Evolutionary conservation across 164 flowering plant genomes (phyloP).

Genomic region (Houttuynia cordata): DNA sequence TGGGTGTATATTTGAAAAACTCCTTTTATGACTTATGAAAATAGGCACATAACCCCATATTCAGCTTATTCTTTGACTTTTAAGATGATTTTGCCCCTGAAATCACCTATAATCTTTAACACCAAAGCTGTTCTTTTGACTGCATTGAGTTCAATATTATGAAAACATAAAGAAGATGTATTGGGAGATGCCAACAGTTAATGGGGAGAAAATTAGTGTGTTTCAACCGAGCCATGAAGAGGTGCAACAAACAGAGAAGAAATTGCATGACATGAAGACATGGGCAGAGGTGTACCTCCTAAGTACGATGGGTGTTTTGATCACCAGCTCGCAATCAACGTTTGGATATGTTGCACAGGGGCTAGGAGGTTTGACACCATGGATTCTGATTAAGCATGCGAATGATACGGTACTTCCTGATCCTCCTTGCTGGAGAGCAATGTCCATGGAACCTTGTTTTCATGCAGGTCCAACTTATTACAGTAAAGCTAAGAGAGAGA

Average conservation of each 20-base stretch:
- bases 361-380: slow-evolving; percentile 68
- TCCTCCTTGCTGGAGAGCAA: slow-evolving; percentile 66
- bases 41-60: too few species aligned
- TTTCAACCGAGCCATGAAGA: slow-evolving; percentile 78
- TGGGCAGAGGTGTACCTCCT: slow-evolving; percentile 77
- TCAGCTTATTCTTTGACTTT: too few species aligned
- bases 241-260: slow-evolving; percentile 47
- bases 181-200: slow-evolving; percentile 21
- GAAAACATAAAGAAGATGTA: not conserved
- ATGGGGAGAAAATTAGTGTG: slow-evolving; percentile 50
- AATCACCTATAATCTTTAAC: too few species aligned
- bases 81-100: too few species aligned
- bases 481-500: slow-evolving; percentile 47
- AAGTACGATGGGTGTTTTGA: slow-evolving; percentile 46
- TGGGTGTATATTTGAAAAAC: too few species aligned
- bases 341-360: slow-evolving; percentile 89
- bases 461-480: slow-evolving; percentile 81
- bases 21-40: too few species aligned
- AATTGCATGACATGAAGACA: slow-evolving; percentile 55
- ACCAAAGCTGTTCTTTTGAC: not conserved
- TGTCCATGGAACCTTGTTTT: slow-evolving; percentile 91
- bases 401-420: slow-evolving; percentile 44
- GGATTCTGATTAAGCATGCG: slow-evolving; percentile 67
- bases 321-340: slow-evolving; percentile 88
- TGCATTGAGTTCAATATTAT: not conserved